Evolutionary conservation across 495 filamentous ascomycete genomes (phyloP).

Genomic region (Neohortaea acidophila): DNA sequence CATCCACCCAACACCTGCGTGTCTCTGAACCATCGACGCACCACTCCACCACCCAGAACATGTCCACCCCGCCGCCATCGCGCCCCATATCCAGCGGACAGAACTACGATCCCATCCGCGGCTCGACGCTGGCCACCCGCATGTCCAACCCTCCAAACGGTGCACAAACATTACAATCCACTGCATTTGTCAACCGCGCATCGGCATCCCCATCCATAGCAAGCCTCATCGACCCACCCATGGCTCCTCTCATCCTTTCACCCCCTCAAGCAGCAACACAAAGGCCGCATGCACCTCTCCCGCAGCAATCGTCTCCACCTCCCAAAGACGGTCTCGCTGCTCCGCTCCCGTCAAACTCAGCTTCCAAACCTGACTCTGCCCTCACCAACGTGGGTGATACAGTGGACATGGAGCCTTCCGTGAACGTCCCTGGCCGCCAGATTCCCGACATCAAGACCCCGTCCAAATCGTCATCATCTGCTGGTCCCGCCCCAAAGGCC

Average conservation of each 20-base stretch:
- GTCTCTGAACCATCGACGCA: too few species aligned
- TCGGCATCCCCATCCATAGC: conserved; percentile 82
- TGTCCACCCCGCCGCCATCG: conserved; percentile 24
- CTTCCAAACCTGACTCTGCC: not conserved
- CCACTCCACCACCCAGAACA: conserved; percentile 8
- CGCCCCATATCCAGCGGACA: conserved; percentile 51
- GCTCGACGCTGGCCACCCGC: conserved; percentile 47
- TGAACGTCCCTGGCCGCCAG: not conserved
- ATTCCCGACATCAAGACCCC: conserved; percentile 3
- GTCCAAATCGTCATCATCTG: conserved; percentile 36
- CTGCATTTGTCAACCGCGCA: conserved; percentile 38
- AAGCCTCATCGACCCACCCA: conserved; percentile 69
- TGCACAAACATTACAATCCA: conserved; percentile 40
- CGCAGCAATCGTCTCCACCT: conserved; percentile 1
- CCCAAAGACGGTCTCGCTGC: not conserved
- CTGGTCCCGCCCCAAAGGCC: conserved; percentile 42
- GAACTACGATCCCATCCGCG: conserved; percentile 77
- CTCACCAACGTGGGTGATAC: conserved; percentile 7
- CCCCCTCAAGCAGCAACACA: not conserved
- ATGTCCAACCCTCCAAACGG: conserved; percentile 38
- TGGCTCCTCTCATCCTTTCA: too few species aligned
- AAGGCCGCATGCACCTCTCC: too few species aligned
- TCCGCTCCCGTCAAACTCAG: conserved; percentile 3
- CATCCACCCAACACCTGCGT: too few species aligned
- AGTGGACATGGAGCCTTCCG: conserved; percentile 12